Evolutionary conservation across 1,284 basidiomycete species (phyloP).

Genomic region (Ustilago lituana): DNA sequence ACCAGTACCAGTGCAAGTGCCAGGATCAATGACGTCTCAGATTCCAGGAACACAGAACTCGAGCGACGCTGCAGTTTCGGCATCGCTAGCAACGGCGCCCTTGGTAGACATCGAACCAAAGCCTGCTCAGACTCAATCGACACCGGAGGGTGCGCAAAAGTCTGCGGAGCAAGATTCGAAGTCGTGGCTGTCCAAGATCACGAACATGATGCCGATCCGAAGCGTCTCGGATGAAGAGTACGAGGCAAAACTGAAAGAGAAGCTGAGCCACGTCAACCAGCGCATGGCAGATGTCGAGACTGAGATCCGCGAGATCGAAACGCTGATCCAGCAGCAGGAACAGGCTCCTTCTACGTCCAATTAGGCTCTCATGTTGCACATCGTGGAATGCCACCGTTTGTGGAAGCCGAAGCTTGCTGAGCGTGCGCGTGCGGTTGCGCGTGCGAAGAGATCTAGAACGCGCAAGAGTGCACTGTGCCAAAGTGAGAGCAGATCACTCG

Average conservation of each 20-base stretch:
- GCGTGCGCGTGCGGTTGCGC: too few relatives aligned
- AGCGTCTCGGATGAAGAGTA: slow-evolving; percentile 53
- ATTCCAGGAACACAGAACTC: not conserved
- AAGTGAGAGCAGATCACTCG: too few relatives aligned
- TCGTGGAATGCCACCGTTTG: too few relatives aligned
- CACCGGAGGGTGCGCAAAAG: not conserved
- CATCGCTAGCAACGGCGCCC: slow-evolving; percentile 8
- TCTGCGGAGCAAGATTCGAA: not conserved
- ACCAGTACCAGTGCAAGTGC: slow-evolving; percentile 1
- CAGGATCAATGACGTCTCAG: not conserved
- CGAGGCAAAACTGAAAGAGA: slow-evolving; percentile 34
- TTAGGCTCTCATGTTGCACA: too few relatives aligned
- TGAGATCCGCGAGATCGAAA: slow-evolving; percentile 44
- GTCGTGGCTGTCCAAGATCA: slow-evolving; percentile 26
- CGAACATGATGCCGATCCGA: slow-evolving; percentile 34
- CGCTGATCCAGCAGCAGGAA: slow-evolving; percentile 14
- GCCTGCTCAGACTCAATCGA: too few relatives aligned
- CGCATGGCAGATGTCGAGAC: slow-evolving; percentile 35
- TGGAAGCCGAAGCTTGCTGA: too few relatives aligned
- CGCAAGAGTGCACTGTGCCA: too few relatives aligned
- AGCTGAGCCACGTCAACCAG: slow-evolving; percentile 33
- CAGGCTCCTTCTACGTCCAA: too few relatives aligned
- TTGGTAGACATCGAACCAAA: slow-evolving; percentile 10
- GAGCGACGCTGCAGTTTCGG: slow-evolving; percentile 8
- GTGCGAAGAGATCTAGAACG: too few relatives aligned